Evolutionary conservation across 495 filamentous ascomycete genomes (phyloP), one percentile per base, ranked within the genome.

Genomic region (Podospora conica): DNA sequence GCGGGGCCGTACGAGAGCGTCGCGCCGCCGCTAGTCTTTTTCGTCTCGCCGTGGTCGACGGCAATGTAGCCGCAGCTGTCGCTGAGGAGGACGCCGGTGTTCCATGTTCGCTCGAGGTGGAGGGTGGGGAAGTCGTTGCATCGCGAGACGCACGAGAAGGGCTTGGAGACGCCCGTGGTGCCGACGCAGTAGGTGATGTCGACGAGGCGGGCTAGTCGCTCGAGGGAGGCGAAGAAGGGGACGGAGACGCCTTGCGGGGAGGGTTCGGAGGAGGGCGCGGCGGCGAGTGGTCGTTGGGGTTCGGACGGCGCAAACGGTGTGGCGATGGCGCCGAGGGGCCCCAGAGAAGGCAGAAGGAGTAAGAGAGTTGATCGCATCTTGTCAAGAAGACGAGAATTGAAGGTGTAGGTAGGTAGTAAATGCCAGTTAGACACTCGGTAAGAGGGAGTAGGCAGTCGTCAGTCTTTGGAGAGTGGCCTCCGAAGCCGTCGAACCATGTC

Each of bases 121-220:
- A 98, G 88, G 22, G 83, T 77, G 15, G 88, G 83, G 68, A 97
- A 96, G 31, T 97, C 90, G 9, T 76, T 72, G 76, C 95, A 98
- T 71, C 88, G 90, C 66, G 89, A 93, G 24, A 87, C 84, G 74
- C 95, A 98, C 54, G 85, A 72, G 73, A 98, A 98, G 9, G 95
- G 95, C 63, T 86, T 84, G 9, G 82, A 77, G 63, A 98, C 86
- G 33, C 95, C 95, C 1, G 82, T 79, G n/a, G 84, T 86, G 54
- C 91, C 91, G 63, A 98, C 90, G 76, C 95, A 98, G 81, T 98
- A 98, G 28, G 92, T 82, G 58, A 98, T 95, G 68, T 98, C 96
- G 27, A 97, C 94, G 3, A 98, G 82, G 55, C 92, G 87, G 15
- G 94, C 85, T 61, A 93, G 78, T 73, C 96, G 91, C 70, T 96